Evolutionary conservation across 257 asterid species (phyloP).

Genomic region (Penstemon davidsonii): DNA sequence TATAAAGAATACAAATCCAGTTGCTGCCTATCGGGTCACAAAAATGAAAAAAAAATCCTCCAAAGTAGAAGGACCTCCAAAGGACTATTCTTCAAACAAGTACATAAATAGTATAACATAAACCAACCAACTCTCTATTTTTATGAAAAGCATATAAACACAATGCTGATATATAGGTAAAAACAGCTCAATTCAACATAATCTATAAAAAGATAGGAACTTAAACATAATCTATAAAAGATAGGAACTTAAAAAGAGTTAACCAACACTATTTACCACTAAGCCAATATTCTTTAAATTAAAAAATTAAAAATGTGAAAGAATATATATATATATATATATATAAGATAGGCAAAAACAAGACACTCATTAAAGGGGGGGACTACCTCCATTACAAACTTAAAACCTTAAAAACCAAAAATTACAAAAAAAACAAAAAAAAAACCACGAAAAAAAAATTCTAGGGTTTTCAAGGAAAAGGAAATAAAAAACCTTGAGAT

Average conservation of each 20-base stretch:
- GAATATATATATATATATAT: background rate
- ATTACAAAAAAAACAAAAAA: background rate
- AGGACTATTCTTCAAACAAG: background rate
- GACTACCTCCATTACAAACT: background rate
- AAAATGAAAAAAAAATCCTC: background rate
- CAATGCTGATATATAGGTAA: background rate
- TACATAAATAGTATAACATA: background rate
- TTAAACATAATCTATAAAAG: too few relatives aligned
- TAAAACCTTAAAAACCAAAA: background rate
- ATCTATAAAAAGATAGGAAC: background rate
- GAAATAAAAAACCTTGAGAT: conserved; percentile 61
- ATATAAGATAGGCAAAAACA: background rate
- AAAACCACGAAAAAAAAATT: background rate
- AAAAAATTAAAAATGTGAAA: background rate
- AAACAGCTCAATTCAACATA: background rate
- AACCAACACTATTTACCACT: background rate
- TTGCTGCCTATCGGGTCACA: background rate
- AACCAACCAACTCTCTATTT: background rate
- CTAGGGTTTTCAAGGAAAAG: conserved; percentile 25
- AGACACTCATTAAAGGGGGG: too few relatives aligned
- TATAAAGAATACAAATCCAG: background rate
- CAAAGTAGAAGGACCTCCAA: conserved; percentile 1
- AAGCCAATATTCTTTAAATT: background rate
- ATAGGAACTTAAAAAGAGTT: too few relatives aligned
- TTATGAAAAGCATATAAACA: background rate